Evolutionary conservation across 2,329 filamentous ascomycete species (phyloP).

Genomic region (Escovopsis sp.): DNA sequence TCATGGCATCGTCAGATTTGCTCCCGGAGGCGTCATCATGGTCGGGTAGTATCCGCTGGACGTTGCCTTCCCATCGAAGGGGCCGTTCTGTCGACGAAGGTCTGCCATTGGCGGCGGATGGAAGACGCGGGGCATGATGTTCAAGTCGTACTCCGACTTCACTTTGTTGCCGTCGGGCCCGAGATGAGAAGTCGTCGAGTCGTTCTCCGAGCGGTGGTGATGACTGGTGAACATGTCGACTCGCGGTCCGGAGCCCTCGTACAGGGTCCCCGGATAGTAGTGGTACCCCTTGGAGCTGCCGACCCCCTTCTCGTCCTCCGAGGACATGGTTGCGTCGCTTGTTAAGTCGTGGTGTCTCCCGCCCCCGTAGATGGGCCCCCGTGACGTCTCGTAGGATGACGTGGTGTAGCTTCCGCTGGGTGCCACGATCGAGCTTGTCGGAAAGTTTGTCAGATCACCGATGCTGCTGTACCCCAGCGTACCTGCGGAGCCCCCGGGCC

Average conservation of each 20-base stretch:
- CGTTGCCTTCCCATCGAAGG: constrained; percentile 37
- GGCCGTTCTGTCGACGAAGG: constrained; percentile 23
- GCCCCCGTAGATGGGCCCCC: constrained; percentile 3
- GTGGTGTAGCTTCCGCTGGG: constrained; percentile 1
- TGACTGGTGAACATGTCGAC: constrained; percentile 39
- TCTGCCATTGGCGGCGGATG: constrained; percentile 25
- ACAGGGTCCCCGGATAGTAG: constrained; percentile 36
- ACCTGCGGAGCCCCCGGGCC: constrained; percentile 48
- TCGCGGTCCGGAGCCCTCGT: constrained; percentile 29
- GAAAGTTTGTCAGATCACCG: constrained; percentile 12
- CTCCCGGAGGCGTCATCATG: constrained; percentile 25
- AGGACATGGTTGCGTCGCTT: constrained; percentile 33
- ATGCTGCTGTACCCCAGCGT: constrained; percentile 32
- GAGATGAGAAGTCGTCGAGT: constrained; percentile 19
- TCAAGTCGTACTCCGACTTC: constrained; percentile 33
- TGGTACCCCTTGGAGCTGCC: constrained; percentile 35
- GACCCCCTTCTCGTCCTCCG: constrained; percentile 36
- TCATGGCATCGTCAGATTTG: constrained; percentile 26
- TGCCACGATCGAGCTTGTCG: constrained; percentile 1
- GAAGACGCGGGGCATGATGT: constrained; percentile 30
- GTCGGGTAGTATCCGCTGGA: constrained; percentile 38
- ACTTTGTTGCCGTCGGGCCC: constrained; percentile 22
- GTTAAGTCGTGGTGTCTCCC: constrained; percentile 33
- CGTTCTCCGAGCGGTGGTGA: constrained; percentile 20
- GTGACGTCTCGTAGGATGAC: constrained; percentile 2